Evolutionary conservation across 306 rosid species (phyloP).

Genomic region (Vigna radiata): DNA sequence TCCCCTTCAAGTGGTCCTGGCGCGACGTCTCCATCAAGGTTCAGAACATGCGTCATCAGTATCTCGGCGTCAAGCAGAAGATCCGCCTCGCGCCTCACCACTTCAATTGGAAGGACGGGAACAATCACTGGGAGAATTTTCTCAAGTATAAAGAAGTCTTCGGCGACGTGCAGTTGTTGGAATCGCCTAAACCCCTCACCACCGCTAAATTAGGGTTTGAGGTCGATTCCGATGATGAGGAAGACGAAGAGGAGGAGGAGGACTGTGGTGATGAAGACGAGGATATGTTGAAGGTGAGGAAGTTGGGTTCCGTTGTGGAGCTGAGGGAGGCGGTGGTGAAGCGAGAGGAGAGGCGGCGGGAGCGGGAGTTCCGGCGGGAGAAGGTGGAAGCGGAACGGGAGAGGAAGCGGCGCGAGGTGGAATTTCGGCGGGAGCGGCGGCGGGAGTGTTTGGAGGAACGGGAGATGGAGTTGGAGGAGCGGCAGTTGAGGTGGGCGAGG

Average conservation of each 20-base stretch:
- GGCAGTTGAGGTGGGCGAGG: conserved; percentile 58
- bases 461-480: conserved; percentile 68
- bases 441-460: conserved; percentile 60
- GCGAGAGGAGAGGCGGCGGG: conserved; percentile 83
- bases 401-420: conserved; percentile 58
- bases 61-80: conserved; percentile 94
- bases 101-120: conserved; percentile 91
- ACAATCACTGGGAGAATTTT: conserved; percentile 93
- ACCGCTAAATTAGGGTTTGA: conserved; percentile 62
- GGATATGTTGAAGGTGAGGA: conserved; percentile 45
- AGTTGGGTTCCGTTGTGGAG: conserved; percentile 56
- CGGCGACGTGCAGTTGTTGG: conserved; percentile 69
- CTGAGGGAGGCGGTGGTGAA: conserved; percentile 67
- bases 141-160: conserved; percentile 81
- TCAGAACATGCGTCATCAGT: conserved; percentile 98
- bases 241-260: conserved; percentile 46
- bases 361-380: conserved; percentile 66
- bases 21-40: conserved; percentile 98
- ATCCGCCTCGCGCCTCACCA: conserved; percentile 67
- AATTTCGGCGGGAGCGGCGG: conserved; percentile 53
- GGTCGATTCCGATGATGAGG: conserved; percentile 42
- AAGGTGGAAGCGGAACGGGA: conserved; percentile 56
- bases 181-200: conserved; percentile 26
- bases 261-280: conserved; percentile 41
- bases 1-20: conserved; percentile 96